Evolutionary conservation across 129 eudicot species (phyloP), one percentile per base, ranked within the genome.

Genomic region (Centaurea solstitialis): DNA sequence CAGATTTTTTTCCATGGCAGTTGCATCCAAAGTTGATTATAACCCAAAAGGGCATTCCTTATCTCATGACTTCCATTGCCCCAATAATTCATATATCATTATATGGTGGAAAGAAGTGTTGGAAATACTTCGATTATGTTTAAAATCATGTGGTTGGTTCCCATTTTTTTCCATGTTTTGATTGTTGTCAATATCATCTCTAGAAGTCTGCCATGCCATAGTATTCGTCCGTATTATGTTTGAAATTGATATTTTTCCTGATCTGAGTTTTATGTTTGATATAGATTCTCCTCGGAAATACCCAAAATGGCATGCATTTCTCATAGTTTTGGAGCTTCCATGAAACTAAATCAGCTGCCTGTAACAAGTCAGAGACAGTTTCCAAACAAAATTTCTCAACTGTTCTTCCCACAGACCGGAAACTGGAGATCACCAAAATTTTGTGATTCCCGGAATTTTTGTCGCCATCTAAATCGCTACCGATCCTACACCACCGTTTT

Each of bases 271-370:
- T 17, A 0, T 57, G 18, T 57, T 59, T 64, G 65, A 26, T 57
- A 13, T 30, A 82, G 86, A 67, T 81, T 76, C 69, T 67, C 73
- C 47, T 13, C 0, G 9, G 24, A 77, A 35, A 71, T 37, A 73
- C 74, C 3, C 57, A 39, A 18, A n/a, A 85, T 86, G 88, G 88
- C 83, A 41, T 77, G 83, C 77, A 72, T 77, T 78, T 86, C 88
- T 30, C 82, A 81, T 75, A 57, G 9, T 64, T 41, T 77, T 37
- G 80, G 83, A 72, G 73, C 73, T 72, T 75, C 85, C 53, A 75
- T 76, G 61, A 85, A 76, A 57, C 57, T 80, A 35, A 47, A 67
- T 40, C 77, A 81, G 79, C 83, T 61, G 28, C 85, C 70, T 21
- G 33, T 53, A 45, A 11, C 67, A 3, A 72, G 15, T 76, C 80